Percentiles rank a stretch among this genome's conserved stretches.
Conservation (phyloP, 169 alveolate species). For the Plasmodium vinckei region DNA sequence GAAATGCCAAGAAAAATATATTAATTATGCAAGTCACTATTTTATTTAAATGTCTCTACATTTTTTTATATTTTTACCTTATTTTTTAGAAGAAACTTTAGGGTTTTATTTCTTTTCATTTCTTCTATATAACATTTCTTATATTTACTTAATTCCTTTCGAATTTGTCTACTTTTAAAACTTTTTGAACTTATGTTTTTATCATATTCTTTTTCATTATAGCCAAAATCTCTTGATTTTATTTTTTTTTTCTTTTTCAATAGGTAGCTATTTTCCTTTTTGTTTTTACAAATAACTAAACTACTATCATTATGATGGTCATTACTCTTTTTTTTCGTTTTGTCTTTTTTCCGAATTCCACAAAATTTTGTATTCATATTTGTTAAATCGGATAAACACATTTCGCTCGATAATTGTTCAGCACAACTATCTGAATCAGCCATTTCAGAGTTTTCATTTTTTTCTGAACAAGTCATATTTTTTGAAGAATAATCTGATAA, state of each 20-base stretch:
- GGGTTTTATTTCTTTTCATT: slow-evolving; percentile 56
- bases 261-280: slow-evolving; percentile 3
- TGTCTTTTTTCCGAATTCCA: background rate
- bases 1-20: background rate
- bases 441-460: background rate
- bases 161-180: background rate
- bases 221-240: background rate
- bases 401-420: slow-evolving; percentile 21
- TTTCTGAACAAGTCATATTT: background rate
- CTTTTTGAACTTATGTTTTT: background rate
- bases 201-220: background rate
- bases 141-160: slow-evolving; percentile 12
- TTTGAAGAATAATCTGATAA: background rate
- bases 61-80: slow-evolving; percentile 44
- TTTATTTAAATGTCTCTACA: background rate
- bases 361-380: slow-evolving; percentile 37
- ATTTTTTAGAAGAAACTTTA: slow-evolving; percentile 49
- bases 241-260: slow-evolving; percentile 20
- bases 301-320: no score
- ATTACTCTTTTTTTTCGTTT: slow-evolving; percentile 12
- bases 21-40: no score
- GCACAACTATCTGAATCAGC: background rate
- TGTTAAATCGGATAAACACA: slow-evolving; percentile 55
- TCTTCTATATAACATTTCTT: slow-evolving; percentile 35
- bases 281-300: background rate